Evolutionary conservation across 1,284 basidiomycete species (phyloP).

Genomic region (Waitea zeae): DNA sequence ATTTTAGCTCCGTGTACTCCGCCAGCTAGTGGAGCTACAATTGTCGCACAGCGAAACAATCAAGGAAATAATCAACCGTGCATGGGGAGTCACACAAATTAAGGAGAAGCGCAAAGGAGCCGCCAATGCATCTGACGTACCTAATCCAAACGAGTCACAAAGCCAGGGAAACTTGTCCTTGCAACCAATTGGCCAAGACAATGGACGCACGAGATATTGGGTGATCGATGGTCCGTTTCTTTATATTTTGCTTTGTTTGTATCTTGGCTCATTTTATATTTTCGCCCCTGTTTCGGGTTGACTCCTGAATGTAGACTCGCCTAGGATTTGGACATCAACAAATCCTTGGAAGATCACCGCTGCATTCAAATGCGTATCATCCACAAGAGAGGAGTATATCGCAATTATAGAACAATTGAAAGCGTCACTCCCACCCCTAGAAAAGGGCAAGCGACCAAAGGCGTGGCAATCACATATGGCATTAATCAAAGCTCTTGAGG

Average conservation of each 20-base stretch:
- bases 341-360: conserved; percentile 76
- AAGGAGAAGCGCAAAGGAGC: conserved; percentile 66
- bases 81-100: conserved; percentile 66
- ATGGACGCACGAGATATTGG: conserved; percentile 59
- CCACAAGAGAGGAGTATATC: conserved; percentile 53
- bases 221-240: conserved; percentile 61
- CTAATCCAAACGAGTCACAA: conserved; percentile 32
- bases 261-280: too few relatives aligned
- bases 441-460: conserved; percentile 32
- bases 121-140: conserved; percentile 28
- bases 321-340: conserved; percentile 60
- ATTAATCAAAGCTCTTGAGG: conserved; percentile 43
- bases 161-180: conserved; percentile 46
- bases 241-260: conserved; percentile 17
- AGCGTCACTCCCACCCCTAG: too few relatives aligned
- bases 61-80: conserved; percentile 57
- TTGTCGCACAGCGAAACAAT: conserved; percentile 47
- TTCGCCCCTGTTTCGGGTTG: too few relatives aligned
- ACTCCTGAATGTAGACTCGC: conserved; percentile 70
- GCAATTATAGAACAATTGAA: conserved; percentile 43
- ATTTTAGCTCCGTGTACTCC: conserved; percentile 59
- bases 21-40: conserved; percentile 66
- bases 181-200: conserved; percentile 56
- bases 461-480: conserved; percentile 39
- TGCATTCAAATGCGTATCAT: conserved; percentile 48